These are phyloP conservation scores for Neoboletus brunneissimus DNA, from an alignment of 768 basidiomycete species.

Conservation along the genomic window DNA sequence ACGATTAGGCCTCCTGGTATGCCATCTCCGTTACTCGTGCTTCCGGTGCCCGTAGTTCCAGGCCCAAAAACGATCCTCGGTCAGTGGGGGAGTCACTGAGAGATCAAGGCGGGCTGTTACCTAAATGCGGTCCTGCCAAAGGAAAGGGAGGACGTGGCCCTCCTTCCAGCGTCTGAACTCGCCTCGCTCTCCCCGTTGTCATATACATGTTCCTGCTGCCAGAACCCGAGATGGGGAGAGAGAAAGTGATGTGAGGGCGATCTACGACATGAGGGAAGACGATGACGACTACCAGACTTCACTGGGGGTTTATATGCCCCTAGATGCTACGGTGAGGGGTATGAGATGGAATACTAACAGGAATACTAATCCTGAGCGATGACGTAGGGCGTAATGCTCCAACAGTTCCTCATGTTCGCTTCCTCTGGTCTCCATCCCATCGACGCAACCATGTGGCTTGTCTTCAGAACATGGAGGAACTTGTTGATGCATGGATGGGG, in stretches of 20 bases:
- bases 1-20: constrained; percentile 55
- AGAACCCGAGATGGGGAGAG: no score
- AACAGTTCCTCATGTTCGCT: constrained; percentile 80
- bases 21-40: constrained; percentile 54
- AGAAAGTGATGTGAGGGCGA: no score
- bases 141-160: constrained; percentile 34
- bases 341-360: no score
- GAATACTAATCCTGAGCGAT: no score
- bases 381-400: no score
- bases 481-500: constrained; percentile 98
- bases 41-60: constrained; percentile 54
- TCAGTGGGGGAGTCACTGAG: constrained; percentile 60
- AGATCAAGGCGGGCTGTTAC: constrained; percentile 57
- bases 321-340: no score
- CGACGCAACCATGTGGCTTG: constrained; percentile 70
- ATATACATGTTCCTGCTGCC: constrained; percentile 77
- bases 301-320: no score
- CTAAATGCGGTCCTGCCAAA: constrained; percentile 24
- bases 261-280: no score
- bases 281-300: no score
- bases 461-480: constrained; percentile 95
- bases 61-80: constrained; percentile 60
- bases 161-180: constrained; percentile 76
- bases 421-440: constrained; percentile 55
- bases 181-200: constrained; percentile 50